Evolutionary conservation across 2,329 filamentous ascomycete species (phyloP), one percentile per base, ranked within the genome.

Genomic region (Colletotrichum sp.): DNA sequence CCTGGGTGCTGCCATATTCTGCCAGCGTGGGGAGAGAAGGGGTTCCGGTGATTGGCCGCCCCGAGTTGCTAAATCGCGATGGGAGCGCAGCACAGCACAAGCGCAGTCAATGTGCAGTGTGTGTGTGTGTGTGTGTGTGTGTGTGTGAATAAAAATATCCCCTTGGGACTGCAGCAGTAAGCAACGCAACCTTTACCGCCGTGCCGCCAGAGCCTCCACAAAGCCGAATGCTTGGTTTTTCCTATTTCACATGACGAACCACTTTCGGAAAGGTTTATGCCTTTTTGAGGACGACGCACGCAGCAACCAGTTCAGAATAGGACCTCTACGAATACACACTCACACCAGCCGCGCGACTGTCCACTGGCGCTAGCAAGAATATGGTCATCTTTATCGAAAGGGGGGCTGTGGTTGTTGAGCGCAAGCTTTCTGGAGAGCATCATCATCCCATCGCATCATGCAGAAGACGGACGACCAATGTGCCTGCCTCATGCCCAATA

Each of bases 91-190:
- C 71, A 71, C 67, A 61, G 71, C 66, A 74, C 58, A 66, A 61
- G 65, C 60, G 27, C 48, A 34, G 43, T 39, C 36, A 65, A 18
- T 32, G 36, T 71, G 62, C 36, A 30, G 56, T 34, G 28, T 66
- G 60, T 68, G 60, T 36, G 15, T 36, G 34, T 16, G 15, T 39
- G 36, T 39, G n/a, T n/a, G 36, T 39, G 39, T 39, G 36, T 43
- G 39, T 43, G 39, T 43, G 43, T 66, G 71, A 74, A 60, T 74
- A 76, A 76, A 70, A 76, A 76, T 74, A 70, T 60, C 55, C 65
- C 55, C 28, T 10, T 18, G 30, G 28, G 13, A 13, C 27, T 61
- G n/a, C 58, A 30, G 27, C n/a, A 18, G 56, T 48, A 71, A 52
- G 67, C 69, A 66, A 56, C 56, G 28, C 62, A 61, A 36, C 71